Evolutionary conservation across 495 filamentous ascomycete genomes (phyloP).

Genomic region (Antarctomyces pellizariae): DNA sequence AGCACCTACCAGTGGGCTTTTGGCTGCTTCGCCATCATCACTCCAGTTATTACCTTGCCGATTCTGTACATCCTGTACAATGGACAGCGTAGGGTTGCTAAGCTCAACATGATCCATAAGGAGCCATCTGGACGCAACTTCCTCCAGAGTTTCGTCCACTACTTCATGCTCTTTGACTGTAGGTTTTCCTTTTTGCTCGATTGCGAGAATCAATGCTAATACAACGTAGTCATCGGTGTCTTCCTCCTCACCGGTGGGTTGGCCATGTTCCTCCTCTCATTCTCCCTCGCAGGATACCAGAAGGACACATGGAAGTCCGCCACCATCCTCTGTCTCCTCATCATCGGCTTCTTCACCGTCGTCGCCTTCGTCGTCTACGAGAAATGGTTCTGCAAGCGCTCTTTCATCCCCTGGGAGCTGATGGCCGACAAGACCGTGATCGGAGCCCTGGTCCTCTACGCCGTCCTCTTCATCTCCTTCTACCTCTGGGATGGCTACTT

Average conservation of each 20-base stretch:
- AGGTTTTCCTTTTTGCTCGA: conserved; percentile 9
- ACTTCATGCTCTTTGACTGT: conserved; percentile 38
- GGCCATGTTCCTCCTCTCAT: conserved; percentile 37
- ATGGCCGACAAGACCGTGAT: conserved; percentile 33
- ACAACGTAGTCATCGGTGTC: conserved; percentile 20
- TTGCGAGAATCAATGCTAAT: conserved; percentile 1
- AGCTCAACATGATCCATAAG: conserved; percentile 14
- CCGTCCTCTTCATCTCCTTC: conserved; percentile 34
- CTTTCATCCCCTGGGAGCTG: conserved; percentile 33
- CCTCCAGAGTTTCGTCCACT: conserved; percentile 24
- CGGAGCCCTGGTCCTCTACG: conserved; percentile 28
- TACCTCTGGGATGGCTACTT: conserved; percentile 50
- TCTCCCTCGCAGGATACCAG: conserved; percentile 27
- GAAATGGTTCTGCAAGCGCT: conserved; percentile 24
- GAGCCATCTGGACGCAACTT: conserved; percentile 21
- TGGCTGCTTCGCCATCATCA: conserved; percentile 27
- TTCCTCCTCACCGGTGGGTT: conserved; percentile 30
- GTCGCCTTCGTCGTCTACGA: conserved; percentile 33
- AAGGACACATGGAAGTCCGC: conserved; percentile 23
- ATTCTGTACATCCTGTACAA: conserved; percentile 16
- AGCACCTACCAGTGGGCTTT: conserved; percentile 33
- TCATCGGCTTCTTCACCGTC: conserved; percentile 29
- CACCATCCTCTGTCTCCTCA: conserved; percentile 31
- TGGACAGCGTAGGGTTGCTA: conserved; percentile 26
- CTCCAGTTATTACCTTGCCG: conserved; percentile 23